Evolutionary conservation across 257 asterid genomes (phyloP).

Genomic region (Salvia splendens): DNA sequence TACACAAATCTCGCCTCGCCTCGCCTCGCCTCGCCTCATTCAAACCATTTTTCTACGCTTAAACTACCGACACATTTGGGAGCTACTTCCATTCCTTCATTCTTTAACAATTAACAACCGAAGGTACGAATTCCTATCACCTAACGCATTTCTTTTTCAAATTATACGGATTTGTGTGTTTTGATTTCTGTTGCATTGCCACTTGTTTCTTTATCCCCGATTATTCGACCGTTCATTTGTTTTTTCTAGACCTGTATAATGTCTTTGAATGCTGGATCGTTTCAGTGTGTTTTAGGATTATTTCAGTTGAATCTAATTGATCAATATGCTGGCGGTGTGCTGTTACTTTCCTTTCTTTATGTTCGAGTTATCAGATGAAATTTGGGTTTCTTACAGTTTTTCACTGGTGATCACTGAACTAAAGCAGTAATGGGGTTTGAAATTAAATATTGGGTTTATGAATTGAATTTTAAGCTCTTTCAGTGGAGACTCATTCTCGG

Average conservation of each 20-base stretch:
- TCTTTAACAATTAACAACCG: not conserved
- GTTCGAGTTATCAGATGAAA: not conserved
- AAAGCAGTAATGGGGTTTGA: not conserved
- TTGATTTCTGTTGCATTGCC: not conserved
- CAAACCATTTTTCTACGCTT: not conserved
- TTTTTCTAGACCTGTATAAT: not conserved
- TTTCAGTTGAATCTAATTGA: constrained; percentile 32
- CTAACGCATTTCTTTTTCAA: not conserved
- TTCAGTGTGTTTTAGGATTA: not conserved
- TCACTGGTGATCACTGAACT: constrained; percentile 5
- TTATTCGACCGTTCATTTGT: not conserved
- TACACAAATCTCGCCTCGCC: not conserved
- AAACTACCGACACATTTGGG: constrained; percentile 4
- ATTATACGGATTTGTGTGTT: constrained; percentile 18
- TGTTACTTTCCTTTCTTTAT: not conserved
- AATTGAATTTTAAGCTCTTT: not conserved
- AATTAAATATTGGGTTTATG: not conserved
- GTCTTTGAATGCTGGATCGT: constrained; percentile 10
- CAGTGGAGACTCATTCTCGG: not conserved
- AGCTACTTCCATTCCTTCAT: constrained; percentile 16
- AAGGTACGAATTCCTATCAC: constrained; percentile 12
- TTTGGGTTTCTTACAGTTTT: not conserved
- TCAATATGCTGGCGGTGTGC: constrained; percentile 13
- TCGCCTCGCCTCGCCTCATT: too few species aligned
- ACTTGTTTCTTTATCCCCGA: constrained; percentile 21